Conservation (phyloP, 345 rosid genomes). For the Boechera stricta region DNA sequence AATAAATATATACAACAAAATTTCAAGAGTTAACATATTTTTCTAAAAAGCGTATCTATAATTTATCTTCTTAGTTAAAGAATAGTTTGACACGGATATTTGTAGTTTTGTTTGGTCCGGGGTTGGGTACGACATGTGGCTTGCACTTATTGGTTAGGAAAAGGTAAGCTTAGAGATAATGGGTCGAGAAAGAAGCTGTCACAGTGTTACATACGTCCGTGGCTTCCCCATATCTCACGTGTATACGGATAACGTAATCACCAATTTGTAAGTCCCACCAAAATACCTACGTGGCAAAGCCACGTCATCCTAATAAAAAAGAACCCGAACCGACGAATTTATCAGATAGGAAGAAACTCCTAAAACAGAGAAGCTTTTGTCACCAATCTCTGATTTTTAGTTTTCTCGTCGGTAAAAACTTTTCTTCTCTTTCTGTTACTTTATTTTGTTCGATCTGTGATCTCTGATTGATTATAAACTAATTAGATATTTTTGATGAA, state of each 20-base stretch:
- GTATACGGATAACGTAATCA: conserved; percentile 56
- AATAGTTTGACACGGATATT: background rate
- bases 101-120: conserved; percentile 21
- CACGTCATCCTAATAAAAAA: conserved; percentile 33
- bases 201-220: conserved; percentile 37
- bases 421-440: background rate
- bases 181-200: conserved; percentile 39
- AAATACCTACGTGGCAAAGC: conserved; percentile 28
- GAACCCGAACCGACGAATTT: conserved; percentile 16
- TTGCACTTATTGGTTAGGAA: background rate
- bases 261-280: conserved; percentile 46
- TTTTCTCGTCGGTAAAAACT: conserved; percentile 22
- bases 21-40: background rate
- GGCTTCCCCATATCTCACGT: conserved; percentile 52
- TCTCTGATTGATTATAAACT: background rate
- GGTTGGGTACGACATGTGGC: conserved; percentile 25
- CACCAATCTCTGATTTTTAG: conserved; percentile 33
- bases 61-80: background rate
- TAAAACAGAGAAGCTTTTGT: conserved; percentile 39
- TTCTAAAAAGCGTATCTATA: background rate
- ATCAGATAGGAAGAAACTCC: conserved; percentile 37
- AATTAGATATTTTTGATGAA: conserved; percentile 34
- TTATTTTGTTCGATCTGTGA: conserved; percentile 20
- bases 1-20: background rate
- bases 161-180: conserved; percentile 44